Conservation (phyloP, 2,329 filamentous ascomycete genomes). For the Fusarium miscanthi region DNA sequence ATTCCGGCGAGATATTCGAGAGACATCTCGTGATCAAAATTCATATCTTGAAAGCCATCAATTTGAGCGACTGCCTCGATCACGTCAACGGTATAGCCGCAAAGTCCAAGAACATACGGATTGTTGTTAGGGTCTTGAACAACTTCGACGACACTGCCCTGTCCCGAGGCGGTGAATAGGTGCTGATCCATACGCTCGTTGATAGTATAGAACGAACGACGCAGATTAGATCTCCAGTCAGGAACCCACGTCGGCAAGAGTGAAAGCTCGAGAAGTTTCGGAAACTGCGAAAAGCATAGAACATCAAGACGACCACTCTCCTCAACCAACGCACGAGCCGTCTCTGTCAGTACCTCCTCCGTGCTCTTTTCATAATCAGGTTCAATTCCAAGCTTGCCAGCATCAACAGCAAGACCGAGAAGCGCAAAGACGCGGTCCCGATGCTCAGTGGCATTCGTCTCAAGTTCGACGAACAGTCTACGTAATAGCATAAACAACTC, state of each 20-base stretch:
- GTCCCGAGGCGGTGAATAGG: neutral
- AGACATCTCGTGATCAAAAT: neutral
- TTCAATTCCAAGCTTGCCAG: neutral
- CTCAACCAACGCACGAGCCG: neutral
- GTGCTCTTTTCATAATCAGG: neutral
- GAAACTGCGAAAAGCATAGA: neutral
- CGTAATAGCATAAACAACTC: neutral
- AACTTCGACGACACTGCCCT: fast-evolving
- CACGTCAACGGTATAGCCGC: neutral
- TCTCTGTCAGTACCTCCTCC: neutral
- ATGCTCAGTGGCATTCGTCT: neutral
- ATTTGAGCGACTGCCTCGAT: neutral
- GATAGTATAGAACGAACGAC: neutral
- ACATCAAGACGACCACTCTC: neutral
- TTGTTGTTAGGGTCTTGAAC: fast-evolving
- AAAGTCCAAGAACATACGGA: neutral
- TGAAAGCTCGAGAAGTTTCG: neutral
- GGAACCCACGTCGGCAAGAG: neutral
- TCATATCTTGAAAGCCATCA: neutral
- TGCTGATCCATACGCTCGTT: neutral
- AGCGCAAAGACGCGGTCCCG: conserved; percentile 4
- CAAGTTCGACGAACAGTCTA: neutral
- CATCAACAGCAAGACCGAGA: neutral
- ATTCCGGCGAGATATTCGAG: neutral
- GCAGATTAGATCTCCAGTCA: neutral